These are phyloP conservation scores for Trichoderma atroviride DNA, from an alignment of 2,329 filamentous ascomycete genomes.

Conservation along the genomic window DNA sequence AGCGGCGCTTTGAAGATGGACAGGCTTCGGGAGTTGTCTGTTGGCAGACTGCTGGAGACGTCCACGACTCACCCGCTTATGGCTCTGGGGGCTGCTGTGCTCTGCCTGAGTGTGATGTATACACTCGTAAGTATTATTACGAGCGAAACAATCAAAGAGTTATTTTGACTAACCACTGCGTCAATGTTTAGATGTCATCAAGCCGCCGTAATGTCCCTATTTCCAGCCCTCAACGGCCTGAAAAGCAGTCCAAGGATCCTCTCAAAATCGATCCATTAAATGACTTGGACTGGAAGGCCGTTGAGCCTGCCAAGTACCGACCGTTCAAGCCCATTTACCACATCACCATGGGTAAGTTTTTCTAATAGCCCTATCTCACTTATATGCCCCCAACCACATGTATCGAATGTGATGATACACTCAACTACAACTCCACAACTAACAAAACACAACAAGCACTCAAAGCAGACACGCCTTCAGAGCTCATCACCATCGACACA, in stretches of 20 bases:
- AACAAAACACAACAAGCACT: slow-evolving; percentile 37
- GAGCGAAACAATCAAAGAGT: too few species aligned
- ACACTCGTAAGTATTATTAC: not conserved
- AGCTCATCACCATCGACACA: slow-evolving; percentile 56
- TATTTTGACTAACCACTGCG: not conserved
- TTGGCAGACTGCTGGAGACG: not conserved
- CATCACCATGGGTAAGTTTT: slow-evolving; percentile 55
- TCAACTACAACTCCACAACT: not conserved
- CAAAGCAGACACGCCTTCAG: slow-evolving; percentile 47
- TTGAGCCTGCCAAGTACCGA: slow-evolving; percentile 45
- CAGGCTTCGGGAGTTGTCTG: not conserved
- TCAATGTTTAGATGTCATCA: not conserved
- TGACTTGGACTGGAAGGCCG: slow-evolving; percentile 46
- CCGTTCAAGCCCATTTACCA: slow-evolving; percentile 57
- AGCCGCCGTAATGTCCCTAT: not conserved
- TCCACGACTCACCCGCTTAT: not conserved
- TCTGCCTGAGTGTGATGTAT: not conserved
- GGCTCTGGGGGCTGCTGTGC: not conserved
- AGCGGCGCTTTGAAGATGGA: not conserved
- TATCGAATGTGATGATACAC: too few species aligned
- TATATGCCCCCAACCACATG: not conserved
- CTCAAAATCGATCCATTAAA: slow-evolving; percentile 32
- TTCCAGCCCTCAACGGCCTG: not conserved
- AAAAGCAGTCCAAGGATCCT: not conserved
- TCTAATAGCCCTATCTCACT: not conserved